Evolutionary conservation across 169 alveolate genomes (phyloP).

Genomic region (Toxoplasma gondii): DNA sequence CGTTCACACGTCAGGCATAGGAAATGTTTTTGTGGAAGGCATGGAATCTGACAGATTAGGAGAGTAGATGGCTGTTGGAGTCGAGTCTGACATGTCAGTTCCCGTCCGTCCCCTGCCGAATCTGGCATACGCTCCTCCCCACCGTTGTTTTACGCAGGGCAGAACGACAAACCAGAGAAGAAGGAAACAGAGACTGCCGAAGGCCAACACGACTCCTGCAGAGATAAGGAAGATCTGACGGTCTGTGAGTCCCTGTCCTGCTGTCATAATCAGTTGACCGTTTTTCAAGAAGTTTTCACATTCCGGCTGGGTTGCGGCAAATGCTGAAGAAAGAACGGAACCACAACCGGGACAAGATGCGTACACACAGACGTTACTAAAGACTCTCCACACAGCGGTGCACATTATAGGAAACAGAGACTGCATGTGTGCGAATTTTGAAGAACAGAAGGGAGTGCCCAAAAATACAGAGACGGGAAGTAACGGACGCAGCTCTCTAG

Average conservation of each 20-base stretch:
- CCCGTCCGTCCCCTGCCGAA: neutral
- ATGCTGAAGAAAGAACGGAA: neutral
- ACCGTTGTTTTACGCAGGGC: neutral
- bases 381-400: neutral
- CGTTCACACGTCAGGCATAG: neutral
- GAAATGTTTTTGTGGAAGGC: neutral
- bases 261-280: constrained; percentile 39
- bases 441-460: neutral
- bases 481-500: too few species aligned
- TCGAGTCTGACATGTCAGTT: neutral
- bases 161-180: neutral
- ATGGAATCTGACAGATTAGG: neutral
- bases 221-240: neutral
- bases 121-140: neutral
- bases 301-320: constrained; percentile 32
- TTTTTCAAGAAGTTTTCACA: constrained; percentile 19
- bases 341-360: too few species aligned
- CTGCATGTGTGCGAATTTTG: neutral
- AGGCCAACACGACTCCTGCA: constrained; percentile 21
- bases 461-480: too few species aligned
- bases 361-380: neutral
- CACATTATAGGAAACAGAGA: neutral
- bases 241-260: neutral
- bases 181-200: constrained; percentile 15
- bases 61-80: constrained; percentile 4